These are phyloP conservation scores for Exsudoporus floridanus DNA, from an alignment of 1,284 basidiomycete species.

Conservation along the genomic window DNA sequence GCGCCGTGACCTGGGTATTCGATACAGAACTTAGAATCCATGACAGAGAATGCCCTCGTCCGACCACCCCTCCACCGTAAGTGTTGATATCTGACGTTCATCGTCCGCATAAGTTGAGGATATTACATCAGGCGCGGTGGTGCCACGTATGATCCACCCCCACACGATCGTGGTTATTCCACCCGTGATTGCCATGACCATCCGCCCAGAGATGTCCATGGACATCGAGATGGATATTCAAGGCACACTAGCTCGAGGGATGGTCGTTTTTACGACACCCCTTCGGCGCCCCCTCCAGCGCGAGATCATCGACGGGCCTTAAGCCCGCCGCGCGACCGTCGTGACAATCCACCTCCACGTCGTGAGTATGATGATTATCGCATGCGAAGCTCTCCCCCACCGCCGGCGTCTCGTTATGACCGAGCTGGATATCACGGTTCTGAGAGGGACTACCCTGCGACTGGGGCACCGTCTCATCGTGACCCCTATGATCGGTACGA, in stretches of 20 bases:
- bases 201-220: conserved; percentile 43
- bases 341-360: conserved; percentile 55
- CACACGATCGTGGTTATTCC: conserved; percentile 52
- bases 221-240: conserved; percentile 48
- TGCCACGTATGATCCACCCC: conserved; percentile 45
- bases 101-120: conserved; percentile 1
- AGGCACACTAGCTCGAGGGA: conserved; percentile 48
- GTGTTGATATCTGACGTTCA: conserved; percentile 28
- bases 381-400: conserved; percentile 47
- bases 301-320: conserved; percentile 60
- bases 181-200: conserved; percentile 49
- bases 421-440: conserved; percentile 38
- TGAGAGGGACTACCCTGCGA: conserved; percentile 49
- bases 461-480: conserved; percentile 48
- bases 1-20: neutral
- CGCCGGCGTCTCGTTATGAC: conserved; percentile 44
- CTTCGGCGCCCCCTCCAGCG: conserved; percentile 41
- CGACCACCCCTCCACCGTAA: conserved; percentile 43
- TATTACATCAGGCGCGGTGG: conserved; percentile 31
- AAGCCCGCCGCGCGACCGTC: conserved; percentile 63
- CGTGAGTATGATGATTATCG: conserved; percentile 70
- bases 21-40: conserved; percentile 6
- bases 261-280: conserved; percentile 56
- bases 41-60: conserved; percentile 71
- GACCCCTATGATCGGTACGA: conserved; percentile 63